phyloP scores from a whole-genome alignment of 495 filamentous ascomycete species.

The Annulohypoxylon nitens region DNA sequence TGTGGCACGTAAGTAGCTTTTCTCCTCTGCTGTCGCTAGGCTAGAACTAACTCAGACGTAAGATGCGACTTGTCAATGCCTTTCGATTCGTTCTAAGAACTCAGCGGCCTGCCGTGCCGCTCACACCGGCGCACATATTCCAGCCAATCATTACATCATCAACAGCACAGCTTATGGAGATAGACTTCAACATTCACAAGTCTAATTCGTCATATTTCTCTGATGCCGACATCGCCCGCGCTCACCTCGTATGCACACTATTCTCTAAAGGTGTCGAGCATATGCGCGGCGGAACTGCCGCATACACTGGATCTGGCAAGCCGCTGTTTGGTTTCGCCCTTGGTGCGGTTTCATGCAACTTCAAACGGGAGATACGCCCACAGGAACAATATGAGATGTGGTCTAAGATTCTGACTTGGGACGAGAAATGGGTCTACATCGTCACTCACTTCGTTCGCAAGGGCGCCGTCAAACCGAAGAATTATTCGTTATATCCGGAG shows the following conservation, averaged over 20 bases:
- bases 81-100: constrained; percentile 50
- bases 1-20: constrained; percentile 44
- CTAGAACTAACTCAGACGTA: constrained; percentile 10
- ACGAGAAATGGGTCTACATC: constrained; percentile 86
- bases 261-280: constrained; percentile 69
- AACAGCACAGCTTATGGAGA: constrained; percentile 53
- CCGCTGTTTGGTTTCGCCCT: constrained; percentile 64
- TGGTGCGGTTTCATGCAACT: constrained; percentile 74
- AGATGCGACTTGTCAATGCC: constrained; percentile 50
- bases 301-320: constrained; percentile 58
- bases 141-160: constrained; percentile 53
- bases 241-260: constrained; percentile 70
- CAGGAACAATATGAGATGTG: constrained; percentile 76
- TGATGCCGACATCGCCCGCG: constrained; percentile 77
- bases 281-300: constrained; percentile 55
- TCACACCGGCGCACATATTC: constrained; percentile 46
- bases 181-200: constrained; percentile 61
- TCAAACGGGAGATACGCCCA: constrained; percentile 76
- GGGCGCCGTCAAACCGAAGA: constrained; percentile 65
- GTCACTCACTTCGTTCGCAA: constrained; percentile 77
- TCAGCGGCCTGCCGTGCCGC: constrained; percentile 46
- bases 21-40: neutral
- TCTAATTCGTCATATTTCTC: constrained; percentile 82
- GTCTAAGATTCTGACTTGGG: constrained; percentile 77
- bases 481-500: constrained; percentile 61